phyloP scores from a whole-genome alignment of 805 yeast species.

The Yarrowia bubula region DNA sequence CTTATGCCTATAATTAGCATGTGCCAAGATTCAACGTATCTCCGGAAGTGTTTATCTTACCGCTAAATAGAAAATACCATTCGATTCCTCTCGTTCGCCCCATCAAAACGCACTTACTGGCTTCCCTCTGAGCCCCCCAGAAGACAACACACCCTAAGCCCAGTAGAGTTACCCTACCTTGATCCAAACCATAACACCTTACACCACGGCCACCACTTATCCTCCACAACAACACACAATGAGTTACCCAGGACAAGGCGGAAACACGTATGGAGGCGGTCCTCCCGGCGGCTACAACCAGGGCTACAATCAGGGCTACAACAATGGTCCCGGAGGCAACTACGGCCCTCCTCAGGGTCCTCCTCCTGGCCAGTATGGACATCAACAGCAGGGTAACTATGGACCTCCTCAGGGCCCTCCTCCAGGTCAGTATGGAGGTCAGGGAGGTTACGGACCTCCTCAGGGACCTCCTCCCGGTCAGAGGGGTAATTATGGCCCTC shows the following conservation, averaged over 20 bases:
- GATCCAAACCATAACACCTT: background rate
- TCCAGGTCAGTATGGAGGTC: conserved; percentile 9
- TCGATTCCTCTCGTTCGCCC: too few relatives aligned
- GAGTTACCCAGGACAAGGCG: conserved; percentile 25
- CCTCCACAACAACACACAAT: background rate
- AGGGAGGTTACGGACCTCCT: background rate
- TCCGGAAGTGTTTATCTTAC: too few relatives aligned
- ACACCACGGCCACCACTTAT: background rate
- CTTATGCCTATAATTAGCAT: too few relatives aligned
- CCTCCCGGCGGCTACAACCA: conserved; percentile 4
- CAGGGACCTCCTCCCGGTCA: background rate
- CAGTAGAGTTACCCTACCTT: background rate
- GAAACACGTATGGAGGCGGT: conserved; percentile 13
- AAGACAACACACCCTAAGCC: too few relatives aligned
- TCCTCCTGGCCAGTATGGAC: conserved; percentile 20
- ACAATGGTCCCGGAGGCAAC: background rate
- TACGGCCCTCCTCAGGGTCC: conserved; percentile 1
- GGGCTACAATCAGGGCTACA: conserved; percentile 1
- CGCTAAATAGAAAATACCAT: too few relatives aligned
- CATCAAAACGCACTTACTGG: too few relatives aligned
- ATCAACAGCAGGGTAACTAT: background rate
- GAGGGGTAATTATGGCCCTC: background rate
- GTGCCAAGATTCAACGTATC: too few relatives aligned
- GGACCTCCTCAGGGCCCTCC: conserved; percentile 18
- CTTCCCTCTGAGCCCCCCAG: too few relatives aligned